phyloP scores from a whole-genome alignment of 2,329 filamentous ascomycete genomes.

The Penicillium sp. region DNA sequence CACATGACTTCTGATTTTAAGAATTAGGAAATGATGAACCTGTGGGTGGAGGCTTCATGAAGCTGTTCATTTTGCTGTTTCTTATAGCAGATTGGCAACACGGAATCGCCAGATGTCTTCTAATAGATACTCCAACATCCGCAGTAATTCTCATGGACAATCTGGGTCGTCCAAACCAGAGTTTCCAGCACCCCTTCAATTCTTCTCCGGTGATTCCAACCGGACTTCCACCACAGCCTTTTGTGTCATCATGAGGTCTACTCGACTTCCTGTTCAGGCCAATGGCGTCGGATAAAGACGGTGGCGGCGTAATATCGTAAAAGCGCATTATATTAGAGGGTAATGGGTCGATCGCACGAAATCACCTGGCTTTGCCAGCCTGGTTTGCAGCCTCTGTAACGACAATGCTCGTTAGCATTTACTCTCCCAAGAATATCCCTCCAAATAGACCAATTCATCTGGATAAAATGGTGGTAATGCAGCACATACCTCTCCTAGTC shows the following conservation, averaged over 20 bases:
- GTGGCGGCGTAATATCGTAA: conserved; percentile 22
- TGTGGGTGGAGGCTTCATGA: background rate
- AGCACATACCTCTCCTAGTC: conserved; percentile 73
- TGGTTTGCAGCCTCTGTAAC: conserved; percentile 55
- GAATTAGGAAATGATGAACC: conserved; percentile 2
- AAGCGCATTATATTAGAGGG: conserved; percentile 14
- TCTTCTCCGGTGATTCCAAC: background rate
- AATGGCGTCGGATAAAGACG: background rate
- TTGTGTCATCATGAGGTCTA: background rate
- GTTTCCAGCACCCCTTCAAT: background rate
- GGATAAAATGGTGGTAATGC: background rate
- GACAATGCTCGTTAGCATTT: conserved; percentile 18
- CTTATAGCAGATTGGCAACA: background rate
- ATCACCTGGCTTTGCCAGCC: conserved; percentile 53
- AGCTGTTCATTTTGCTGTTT: background rate
- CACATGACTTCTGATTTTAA: conserved; percentile 23
- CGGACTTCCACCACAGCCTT: background rate
- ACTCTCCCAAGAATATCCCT: background rate
- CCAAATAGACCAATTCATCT: background rate
- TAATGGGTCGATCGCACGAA: conserved; percentile 1
- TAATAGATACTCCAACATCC: background rate
- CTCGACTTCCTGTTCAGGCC: background rate
- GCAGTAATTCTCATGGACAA: background rate
- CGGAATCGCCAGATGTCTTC: background rate
- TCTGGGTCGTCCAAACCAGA: background rate